phyloP scores from a whole-genome alignment of 1,284 basidiomycete genomes.

The Cryptococcus floricola region DNA sequence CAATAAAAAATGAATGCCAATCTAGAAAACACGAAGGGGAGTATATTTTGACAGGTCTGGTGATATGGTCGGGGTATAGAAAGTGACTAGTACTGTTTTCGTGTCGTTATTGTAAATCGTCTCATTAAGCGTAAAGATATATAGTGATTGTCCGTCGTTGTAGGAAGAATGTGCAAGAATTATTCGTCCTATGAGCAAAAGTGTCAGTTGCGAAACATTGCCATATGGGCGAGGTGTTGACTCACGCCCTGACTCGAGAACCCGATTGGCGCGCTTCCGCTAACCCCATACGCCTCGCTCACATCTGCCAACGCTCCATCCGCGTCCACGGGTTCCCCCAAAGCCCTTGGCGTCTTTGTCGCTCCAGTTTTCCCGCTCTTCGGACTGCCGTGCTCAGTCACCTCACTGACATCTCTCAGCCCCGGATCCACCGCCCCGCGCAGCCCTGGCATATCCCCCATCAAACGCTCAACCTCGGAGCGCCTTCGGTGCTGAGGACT shows the following conservation, averaged over 20 bases:
- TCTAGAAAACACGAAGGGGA: no score
- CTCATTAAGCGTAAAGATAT: no score
- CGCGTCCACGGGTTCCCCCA: constrained; percentile 10
- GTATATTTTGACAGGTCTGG: no score
- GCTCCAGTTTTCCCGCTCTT: background rate
- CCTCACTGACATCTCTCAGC: background rate
- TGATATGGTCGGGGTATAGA: no score
- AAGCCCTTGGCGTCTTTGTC: constrained; percentile 3
- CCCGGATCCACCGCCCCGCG: constrained; percentile 25
- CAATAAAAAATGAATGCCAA: no score
- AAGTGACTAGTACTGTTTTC: no score
- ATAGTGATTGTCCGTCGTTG: no score
- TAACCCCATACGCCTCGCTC: constrained; percentile 43
- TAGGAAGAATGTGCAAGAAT: background rate
- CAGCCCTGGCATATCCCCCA: constrained; percentile 25
- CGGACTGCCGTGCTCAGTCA: background rate
- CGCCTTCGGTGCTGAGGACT: background rate
- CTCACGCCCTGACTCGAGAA: constrained; percentile 24
- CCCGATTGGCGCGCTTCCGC: constrained; percentile 33
- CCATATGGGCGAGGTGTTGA: background rate
- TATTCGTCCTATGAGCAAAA: background rate
- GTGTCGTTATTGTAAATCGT: no score
- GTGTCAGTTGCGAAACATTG: background rate
- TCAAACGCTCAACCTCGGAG: constrained; percentile 8
- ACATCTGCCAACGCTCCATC: constrained; percentile 37